A percentile compares a stretch with the other conserved stretches of the same genome.
Evolutionary conservation across 2,329 filamentous ascomycete species (phyloP).

Genomic region (Paraphaeosphaeria minitans): DNA sequence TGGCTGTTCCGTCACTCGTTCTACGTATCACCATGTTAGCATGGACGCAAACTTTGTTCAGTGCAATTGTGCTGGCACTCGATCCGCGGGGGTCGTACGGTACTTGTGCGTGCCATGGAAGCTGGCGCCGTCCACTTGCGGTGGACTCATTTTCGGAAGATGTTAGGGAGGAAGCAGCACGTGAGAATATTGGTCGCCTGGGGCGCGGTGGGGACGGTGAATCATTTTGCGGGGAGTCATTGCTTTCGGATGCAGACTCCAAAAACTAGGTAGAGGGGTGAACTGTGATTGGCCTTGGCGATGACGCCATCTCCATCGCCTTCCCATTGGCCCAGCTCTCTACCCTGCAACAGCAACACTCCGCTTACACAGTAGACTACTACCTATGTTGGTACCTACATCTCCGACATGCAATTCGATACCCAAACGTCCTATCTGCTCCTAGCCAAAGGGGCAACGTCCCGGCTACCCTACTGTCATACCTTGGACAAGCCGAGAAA

Average conservation of each 20-base stretch:
- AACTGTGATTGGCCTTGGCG: slow-evolving; percentile 25
- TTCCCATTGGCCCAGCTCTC: not conserved
- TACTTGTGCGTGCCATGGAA: slow-evolving; percentile 33
- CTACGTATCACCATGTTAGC: slow-evolving; percentile 32
- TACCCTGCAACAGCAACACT: not conserved
- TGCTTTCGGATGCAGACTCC: slow-evolving; percentile 17
- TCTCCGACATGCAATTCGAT: no score
- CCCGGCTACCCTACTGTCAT: no score
- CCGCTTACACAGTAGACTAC: no score
- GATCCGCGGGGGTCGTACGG: slow-evolving; percentile 21
- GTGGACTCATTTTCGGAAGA: slow-evolving; percentile 23
- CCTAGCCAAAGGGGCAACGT: no score
- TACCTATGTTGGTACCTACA: no score
- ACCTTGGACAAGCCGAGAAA: no score
- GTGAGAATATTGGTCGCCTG: slow-evolving; percentile 17
- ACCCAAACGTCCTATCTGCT: no score
- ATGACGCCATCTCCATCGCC: slow-evolving; percentile 34
- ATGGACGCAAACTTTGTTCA: slow-evolving; percentile 13
- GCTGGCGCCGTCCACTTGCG: slow-evolving; percentile 14
- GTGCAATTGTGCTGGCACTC: not conserved
- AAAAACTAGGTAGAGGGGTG: slow-evolving; percentile 26
- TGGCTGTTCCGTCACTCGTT: slow-evolving; percentile 63
- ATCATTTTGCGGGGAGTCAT: slow-evolving; percentile 36
- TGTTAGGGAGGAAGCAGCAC: slow-evolving; percentile 14
- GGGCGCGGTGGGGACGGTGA: slow-evolving; percentile 18